Evolutionary conservation across 441 rosid genomes (phyloP).

Genomic region (Mallotus repandus): DNA sequence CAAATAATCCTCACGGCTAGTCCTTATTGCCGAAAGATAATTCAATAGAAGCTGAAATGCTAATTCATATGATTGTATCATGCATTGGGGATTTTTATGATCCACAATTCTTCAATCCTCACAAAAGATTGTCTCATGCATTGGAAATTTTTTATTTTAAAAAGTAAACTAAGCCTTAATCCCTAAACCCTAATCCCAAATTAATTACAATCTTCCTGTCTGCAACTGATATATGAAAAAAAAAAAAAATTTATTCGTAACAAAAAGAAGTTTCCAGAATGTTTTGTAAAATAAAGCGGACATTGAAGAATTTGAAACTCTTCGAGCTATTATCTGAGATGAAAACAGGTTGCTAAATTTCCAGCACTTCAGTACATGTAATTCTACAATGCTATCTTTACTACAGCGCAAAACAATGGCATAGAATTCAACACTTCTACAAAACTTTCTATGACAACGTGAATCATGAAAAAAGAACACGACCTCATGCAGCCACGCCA

Average conservation of each 20-base stretch:
- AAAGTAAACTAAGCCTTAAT: too few species aligned
- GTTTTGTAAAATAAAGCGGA: background rate
- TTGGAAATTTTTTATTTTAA: too few species aligned
- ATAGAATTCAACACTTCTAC: background rate
- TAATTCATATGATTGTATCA: too few species aligned
- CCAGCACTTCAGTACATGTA: background rate
- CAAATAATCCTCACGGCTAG: too few species aligned
- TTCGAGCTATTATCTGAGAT: background rate
- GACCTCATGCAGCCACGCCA: constrained; percentile 28
- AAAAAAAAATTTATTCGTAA: background rate
- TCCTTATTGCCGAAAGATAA: too few species aligned
- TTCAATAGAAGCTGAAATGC: too few species aligned
- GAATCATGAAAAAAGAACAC: background rate
- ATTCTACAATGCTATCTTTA: constrained; percentile 2
- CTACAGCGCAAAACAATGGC: background rate
- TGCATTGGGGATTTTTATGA: too few species aligned
- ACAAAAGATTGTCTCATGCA: too few species aligned
- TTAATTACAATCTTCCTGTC: too few species aligned
- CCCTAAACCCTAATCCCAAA: too few species aligned
- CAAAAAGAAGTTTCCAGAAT: background rate
- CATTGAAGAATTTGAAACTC: background rate
- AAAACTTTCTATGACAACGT: background rate
- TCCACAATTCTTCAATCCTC: too few species aligned
- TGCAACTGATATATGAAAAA: background rate
- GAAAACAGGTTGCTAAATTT: background rate